Base-by-base conservation (phyloP, 257 asterid genomes). In the Scutellaria baicalensis region DNA sequence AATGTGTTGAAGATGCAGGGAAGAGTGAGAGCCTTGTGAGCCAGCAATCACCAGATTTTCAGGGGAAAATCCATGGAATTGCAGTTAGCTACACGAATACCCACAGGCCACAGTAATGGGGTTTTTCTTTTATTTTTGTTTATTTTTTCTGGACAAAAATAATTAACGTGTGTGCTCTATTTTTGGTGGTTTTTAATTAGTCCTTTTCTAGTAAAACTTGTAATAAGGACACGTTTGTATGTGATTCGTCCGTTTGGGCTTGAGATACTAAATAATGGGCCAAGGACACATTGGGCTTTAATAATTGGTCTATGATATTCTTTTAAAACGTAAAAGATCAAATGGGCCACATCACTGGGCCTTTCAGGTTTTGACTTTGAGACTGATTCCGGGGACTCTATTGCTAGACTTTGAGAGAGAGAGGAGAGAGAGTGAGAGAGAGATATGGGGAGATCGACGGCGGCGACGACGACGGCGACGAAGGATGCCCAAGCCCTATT, bases 401-500 rank as follows among this genome's bases (percentile, higher is more conserved):
- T 44, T 43, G 48, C 13, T 6, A 16, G 23, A 33, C 35, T 18
- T 33, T 1, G 16, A 43, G 20, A 44, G 27, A 36, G 36, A 47
- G 45, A 14, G n/a, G n/a, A n/a, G n/a, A n/a, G n/a, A n/a, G n/a
- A n/a, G n/a, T n/a, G n/a, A n/a, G 59, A 31, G 55, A 45, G 70
- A 64, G 58, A 12, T 64, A 89, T 89, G 96, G 91, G 68, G 84
- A 87, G 62, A 80, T 83, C 96, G 62, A 21, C 67, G 14, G 59
- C 67, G 14, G 59, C 43, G 58, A 36, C 89, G 51, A 35, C 86
- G 66, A 72, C 88, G 84, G 33, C 88, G 68, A 57, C 91, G 38
- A 84, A 84, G 81, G 93, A 88, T 39, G 86, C 88, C 7, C 88
- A 81, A 63, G 88, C 83, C 8, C 93, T 90, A 23, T 44, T 84